Conservation (phyloP, 1,284 basidiomycete species). For the Austroboletus novae-zelandiae region DNA sequence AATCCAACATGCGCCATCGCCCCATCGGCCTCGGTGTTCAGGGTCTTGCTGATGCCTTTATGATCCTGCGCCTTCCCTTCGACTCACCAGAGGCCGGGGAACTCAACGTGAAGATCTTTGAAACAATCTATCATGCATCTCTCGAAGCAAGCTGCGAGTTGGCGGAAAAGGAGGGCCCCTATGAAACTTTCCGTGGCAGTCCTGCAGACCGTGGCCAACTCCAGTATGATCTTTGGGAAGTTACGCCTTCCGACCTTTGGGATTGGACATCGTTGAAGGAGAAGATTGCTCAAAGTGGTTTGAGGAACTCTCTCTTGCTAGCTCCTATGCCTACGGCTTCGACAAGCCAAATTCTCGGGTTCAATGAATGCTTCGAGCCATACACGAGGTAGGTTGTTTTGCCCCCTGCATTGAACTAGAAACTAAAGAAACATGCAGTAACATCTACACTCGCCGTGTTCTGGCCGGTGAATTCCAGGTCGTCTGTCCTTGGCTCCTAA, state of each 20-base stretch:
- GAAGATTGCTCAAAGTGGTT: conserved; percentile 83
- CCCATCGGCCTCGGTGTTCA: conserved; percentile 98
- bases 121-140: conserved; percentile 98
- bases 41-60: conserved; percentile 98
- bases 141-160: conserved; percentile 92
- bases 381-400: conserved; percentile 72
- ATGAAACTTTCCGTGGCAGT: conserved; percentile 91
- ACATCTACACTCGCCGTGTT: conserved; percentile 99
- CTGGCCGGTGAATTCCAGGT: conserved; percentile 99
- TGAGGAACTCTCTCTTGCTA: conserved; percentile 92
- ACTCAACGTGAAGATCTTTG: conserved; percentile 96
- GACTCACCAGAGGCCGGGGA: conserved; percentile 86
- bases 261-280: conserved; percentile 91
- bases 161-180: conserved; percentile 80
- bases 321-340: conserved; percentile 99
- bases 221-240: conserved; percentile 96
- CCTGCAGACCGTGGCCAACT: conserved; percentile 88
- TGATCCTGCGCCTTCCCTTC: conserved; percentile 95
- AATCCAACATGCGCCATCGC: conserved; percentile 96
- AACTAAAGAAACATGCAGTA: conserved; percentile 48
- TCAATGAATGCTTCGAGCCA: conserved; percentile 98
- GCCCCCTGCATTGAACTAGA: not conserved
- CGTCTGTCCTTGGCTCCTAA: conserved; percentile 97
- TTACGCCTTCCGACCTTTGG: conserved; percentile 92
- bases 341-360: conserved; percentile 97